Base-by-base conservation (phyloP, 352 stramenopile genomes). In the Globisporangium nunn region DNA sequence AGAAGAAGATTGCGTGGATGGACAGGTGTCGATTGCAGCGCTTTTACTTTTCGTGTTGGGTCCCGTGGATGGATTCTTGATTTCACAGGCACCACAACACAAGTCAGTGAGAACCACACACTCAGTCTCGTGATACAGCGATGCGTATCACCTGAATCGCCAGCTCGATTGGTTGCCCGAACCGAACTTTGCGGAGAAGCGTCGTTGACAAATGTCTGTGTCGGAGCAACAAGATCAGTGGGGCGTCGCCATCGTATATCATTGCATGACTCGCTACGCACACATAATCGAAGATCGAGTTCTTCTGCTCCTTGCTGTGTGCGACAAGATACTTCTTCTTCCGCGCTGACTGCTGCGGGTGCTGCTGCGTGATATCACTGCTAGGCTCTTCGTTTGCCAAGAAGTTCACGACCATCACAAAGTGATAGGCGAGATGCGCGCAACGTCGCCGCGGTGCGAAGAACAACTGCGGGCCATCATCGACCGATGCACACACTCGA, bases 251-350 rank as follows among this genome's bases (percentile, higher is more conserved):
- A 41, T 41, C 35, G 15, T 31, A 29, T n/a, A 4, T 54, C n/a
- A 47, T 14, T 23, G 51, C 43, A 40, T 7, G 23, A 1, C 11
- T 4, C 47, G 30, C n/a, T 10, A 55, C 77, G 57, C 67, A 85
- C 78, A 88, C 76, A 31, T 88, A 88, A 55, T 84, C 78, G 23
- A 86, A 72, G 56, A 88, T 88, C 31, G 68, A 76, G 61, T 59
- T 72, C 31, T 58, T 74, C 31, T 62, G 49, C 15, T 75, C 64
- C 3, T 54, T 52, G 18, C 45, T 66, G 47, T 56, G 57, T 1
- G 57, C 40, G 5, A 70, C 58, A 28, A 77, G 63, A 45, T 62
- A 74, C 61, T 82, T 75, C 41, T 59, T 75, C 41, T 58, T 66
- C 46, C 61, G 53, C 10, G 41, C 3, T 50, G n/a, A 31, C 56